Evolutionary conservation across 441 rosid species (phyloP).

Genomic region (Gossypium schwendimanii): DNA sequence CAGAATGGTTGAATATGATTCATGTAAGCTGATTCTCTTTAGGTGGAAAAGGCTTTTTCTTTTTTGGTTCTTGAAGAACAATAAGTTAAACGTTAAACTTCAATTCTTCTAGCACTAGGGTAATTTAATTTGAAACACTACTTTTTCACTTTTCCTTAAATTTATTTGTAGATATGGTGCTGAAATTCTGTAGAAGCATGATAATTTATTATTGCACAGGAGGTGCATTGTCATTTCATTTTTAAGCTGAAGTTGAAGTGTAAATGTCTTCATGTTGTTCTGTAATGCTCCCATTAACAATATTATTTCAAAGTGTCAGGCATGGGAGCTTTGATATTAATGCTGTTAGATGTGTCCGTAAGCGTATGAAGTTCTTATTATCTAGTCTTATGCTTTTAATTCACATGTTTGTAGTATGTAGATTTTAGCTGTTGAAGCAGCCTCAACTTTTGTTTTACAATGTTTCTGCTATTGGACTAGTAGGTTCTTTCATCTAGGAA

Average conservation of each 20-base stretch:
- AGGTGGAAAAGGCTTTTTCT: not conserved
- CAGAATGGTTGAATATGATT: not conserved
- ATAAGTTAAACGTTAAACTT: not conserved
- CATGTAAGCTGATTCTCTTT: not conserved
- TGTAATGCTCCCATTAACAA: not conserved
- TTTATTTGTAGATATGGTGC: not conserved
- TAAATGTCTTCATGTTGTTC: not conserved
- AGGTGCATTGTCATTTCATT: not conserved
- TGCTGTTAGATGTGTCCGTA: not conserved
- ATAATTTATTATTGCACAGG: not conserved
- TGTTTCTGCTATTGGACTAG: constrained; percentile 31
- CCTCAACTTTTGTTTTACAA: not conserved
- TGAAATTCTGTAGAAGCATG: not conserved
- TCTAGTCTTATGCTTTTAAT: not conserved
- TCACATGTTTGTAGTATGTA: not conserved
- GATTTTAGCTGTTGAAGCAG: not conserved
- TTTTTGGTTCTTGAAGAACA: not conserved
- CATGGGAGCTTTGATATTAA: not conserved
- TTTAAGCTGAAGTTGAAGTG: not conserved
- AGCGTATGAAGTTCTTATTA: not conserved
- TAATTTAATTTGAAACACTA: not conserved
- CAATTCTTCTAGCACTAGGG: not conserved
- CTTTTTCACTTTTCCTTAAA: not conserved
- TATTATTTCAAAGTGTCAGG: not conserved
- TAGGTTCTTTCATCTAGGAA: constrained; percentile 83